Base-by-base conservation (phyloP, 257 asterid genomes). In the Solanum phureja region DNA sequence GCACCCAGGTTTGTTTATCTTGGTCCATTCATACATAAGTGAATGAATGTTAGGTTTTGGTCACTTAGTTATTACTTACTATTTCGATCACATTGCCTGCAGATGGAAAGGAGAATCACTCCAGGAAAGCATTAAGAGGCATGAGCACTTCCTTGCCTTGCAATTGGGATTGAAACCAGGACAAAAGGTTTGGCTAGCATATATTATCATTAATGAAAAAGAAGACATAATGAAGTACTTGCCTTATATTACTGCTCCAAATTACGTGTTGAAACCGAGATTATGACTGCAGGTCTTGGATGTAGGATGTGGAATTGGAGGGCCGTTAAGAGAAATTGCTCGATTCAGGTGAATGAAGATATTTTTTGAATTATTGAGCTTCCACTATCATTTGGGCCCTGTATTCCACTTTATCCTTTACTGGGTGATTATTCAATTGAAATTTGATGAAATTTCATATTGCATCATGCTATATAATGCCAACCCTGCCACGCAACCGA, bases 241-340 rank as follows among this genome's bases (percentile, higher is more conserved):
- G 37, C 31, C 40, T 76, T n/a, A 9, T 19, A 18, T 18, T 46
- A 29, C 42, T 81, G 9, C 85, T 29, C 62, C 85, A 81, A 46
- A 18, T 8, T 81, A 27, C 38, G 68, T 81, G 27, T 46, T 46
- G 29, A 81, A 49, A 49, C 85, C 10, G 42, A 35, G 40, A 42
- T 86, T 85, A 13, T 91, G 29, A 88, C 27, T 90, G 60, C 90
- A 96, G 99, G 99, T 95, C 90, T 94, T 97, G 95, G 99, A 97
- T 89, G 98, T 95, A 34, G 99, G 99, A 83, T 97, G 99, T 90
- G 99, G 99, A 90, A 95, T 97, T 89, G 99, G 99, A 49, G 99
- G 99, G 13, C 99, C 99, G 33, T 87, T 97, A 90, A 91, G 98
- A 92, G 98, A 97, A 94, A 97, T 97, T 86, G 95, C 98, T 88